Evolutionary conservation across 495 filamentous ascomycete genomes (phyloP).

Genomic region (Oleoguttula mirabilis): DNA sequence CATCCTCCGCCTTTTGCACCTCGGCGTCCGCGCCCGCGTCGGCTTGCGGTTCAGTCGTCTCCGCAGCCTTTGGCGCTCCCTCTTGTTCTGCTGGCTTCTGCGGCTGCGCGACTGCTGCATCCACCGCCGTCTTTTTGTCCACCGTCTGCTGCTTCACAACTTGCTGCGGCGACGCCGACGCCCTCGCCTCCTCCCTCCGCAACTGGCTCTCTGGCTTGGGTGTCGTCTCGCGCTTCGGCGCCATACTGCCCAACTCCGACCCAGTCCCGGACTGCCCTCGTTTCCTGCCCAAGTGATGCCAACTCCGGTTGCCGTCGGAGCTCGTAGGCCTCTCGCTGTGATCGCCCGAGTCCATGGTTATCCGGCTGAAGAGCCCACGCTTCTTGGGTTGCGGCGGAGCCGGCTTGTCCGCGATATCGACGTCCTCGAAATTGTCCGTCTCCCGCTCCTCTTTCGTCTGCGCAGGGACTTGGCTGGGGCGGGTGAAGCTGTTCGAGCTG

Average conservation of each 20-base stretch:
- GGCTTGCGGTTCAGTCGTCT: neutral
- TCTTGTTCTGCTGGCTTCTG: neutral
- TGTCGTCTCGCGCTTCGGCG: slow-evolving; percentile 8
- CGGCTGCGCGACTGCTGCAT: neutral
- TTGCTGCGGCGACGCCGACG: neutral
- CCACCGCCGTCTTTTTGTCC: neutral
- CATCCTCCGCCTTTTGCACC: neutral
- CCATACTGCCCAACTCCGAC: slow-evolving; percentile 25
- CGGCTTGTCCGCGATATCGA: slow-evolving; percentile 65
- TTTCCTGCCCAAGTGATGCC: slow-evolving; percentile 24
- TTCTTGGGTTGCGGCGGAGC: slow-evolving; percentile 47
- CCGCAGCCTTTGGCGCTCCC: neutral
- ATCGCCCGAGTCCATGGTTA: slow-evolving; percentile 46
- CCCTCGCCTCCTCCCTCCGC: slow-evolving; percentile 1
- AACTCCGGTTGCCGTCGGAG: neutral
- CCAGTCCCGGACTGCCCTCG: slow-evolving; percentile 25
- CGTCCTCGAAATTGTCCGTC: slow-evolving; percentile 61
- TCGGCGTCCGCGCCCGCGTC: slow-evolving; percentile 1
- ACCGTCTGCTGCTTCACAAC: neutral
- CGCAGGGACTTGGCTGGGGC: slow-evolving; percentile 11
- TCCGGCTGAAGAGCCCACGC: slow-evolving; percentile 72
- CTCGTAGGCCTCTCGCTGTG: slow-evolving; percentile 14
- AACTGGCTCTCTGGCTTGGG: slow-evolving; percentile 13
- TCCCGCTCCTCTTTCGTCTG: slow-evolving; percentile 10
- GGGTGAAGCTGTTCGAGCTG: slow-evolving; percentile 39